phyloP scores from a whole-genome alignment of 371 early-diverging fungal genomes.

The Mortierella sp. region DNA sequence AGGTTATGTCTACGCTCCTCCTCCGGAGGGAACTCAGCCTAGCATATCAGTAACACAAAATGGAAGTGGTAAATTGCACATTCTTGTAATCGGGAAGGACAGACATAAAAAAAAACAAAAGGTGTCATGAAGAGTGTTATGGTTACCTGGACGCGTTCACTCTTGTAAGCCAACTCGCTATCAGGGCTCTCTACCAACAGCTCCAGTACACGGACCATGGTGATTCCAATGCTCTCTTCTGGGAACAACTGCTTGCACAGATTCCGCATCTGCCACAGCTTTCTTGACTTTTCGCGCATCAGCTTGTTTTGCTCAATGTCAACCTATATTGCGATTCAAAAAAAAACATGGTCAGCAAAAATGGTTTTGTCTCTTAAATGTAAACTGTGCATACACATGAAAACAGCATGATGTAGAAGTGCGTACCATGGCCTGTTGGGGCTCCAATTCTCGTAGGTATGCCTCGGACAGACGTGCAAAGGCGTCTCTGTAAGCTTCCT shows the following conservation, averaged over 20 bases:
- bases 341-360: not conserved
- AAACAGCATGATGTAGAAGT: not conserved
- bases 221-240: constrained; percentile 37
- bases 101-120: not conserved
- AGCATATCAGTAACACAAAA: not conserved
- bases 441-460: constrained; percentile 33
- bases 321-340: constrained; percentile 21
- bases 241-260: constrained; percentile 53
- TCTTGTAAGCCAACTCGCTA: constrained; percentile 32
- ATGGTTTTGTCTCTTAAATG: too few relatives aligned
- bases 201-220: constrained; percentile 43
- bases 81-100: too few relatives aligned
- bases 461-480: constrained; percentile 21
- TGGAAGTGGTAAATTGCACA: not conserved
- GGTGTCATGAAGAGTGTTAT: too few relatives aligned
- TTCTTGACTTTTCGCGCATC: constrained; percentile 31
- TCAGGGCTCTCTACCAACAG: constrained; percentile 30
- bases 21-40: constrained; percentile 39
- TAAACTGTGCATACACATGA: too few relatives aligned
- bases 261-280: constrained; percentile 40
- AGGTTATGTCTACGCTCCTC: constrained; percentile 50
- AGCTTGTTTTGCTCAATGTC: constrained; percentile 32
- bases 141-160: constrained; percentile 39
- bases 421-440: constrained; percentile 28
- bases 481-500: constrained; percentile 24